Evolutionary conservation across 345 rosid species (phyloP).

Genomic region (Schrenkiella parvula): DNA sequence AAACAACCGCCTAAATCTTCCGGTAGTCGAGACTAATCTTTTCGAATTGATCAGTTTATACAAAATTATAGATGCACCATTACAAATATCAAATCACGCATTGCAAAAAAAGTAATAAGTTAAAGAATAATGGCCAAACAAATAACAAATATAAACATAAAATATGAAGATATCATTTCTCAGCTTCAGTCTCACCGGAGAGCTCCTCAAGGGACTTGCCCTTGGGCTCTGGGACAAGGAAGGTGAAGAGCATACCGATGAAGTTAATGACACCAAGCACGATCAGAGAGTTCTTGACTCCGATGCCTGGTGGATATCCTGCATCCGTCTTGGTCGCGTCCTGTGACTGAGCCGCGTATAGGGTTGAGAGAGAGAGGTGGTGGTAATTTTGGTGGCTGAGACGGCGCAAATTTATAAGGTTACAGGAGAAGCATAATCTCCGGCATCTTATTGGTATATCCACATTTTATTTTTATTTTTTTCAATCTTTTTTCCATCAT

Average conservation of each 20-base stretch:
- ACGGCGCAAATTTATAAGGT: not conserved
- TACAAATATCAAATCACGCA: no score
- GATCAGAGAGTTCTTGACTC: conserved; percentile 46
- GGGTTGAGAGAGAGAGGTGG: not conserved
- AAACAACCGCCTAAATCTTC: no score
- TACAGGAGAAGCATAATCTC: conserved; percentile 10
- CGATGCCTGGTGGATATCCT: conserved; percentile 49
- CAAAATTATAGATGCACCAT: not conserved
- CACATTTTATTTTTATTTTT: not conserved
- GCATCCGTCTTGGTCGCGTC: conserved; percentile 38
- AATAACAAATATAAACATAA: no score
- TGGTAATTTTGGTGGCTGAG: not conserved
- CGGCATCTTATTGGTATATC: conserved; percentile 21
- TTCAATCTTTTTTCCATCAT: not conserved
- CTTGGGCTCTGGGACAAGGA: conserved; percentile 54
- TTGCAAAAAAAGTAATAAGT: no score
- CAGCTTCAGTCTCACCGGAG: conserved; percentile 44
- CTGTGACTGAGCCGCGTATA: conserved; percentile 46
- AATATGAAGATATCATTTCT: not conserved
- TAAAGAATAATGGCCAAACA: no score
- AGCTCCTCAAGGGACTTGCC: conserved; percentile 62
- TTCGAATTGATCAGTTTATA: no score
- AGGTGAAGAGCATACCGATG: conserved; percentile 47
- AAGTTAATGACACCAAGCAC: conserved; percentile 46
- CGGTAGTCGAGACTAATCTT: no score